Base-by-base conservation (phyloP, 1,284 basidiomycete species). In the Cryptococcus sp. region DNA sequence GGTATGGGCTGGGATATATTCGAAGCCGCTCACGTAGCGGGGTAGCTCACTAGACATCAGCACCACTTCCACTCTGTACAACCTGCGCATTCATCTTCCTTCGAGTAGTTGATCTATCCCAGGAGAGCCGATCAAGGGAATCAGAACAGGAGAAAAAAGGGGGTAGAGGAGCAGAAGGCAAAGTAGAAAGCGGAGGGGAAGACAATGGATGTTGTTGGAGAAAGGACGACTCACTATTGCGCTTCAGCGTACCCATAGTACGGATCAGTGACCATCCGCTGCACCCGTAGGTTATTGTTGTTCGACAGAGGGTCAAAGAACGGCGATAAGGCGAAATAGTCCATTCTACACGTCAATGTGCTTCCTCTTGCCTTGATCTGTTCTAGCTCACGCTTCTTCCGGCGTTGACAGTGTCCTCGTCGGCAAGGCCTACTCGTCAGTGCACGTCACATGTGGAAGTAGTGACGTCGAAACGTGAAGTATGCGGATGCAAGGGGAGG, bases 321-420 rank as follows among this genome's bases (percentile, higher is more conserved):
- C 4, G 69, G 69, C 12, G 68, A 70, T 46, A 59, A 62, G 7
- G 67, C 64, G 44, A 72, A 72, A 53, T 70, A 72, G 53, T 72
- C 69, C 58, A 72, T 58, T 26, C 68, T 70, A 48, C 9, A 3
- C 9, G 35, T 36, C 22, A 47, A 33, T 4, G n/a, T 32, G 33
- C 39, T 21, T n/a, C 33, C 9, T 4, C 18, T 32, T 31, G 19
- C 4, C 12, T 34, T 26, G 43, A n/a, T n/a, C 39, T 10, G 11
- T 9, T 4, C 4, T 5, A 9, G 34, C 47, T 43, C 33, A 48
- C 47, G 47, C 47, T 41, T 48, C 47, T 24, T 48, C 47, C 3
- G 47, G 32, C 6, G 22, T 48, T 5, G 47, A 43, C 12, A 48
- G 33, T 16, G 47, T 43, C 14, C 28, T 9, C 23, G 32, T 43